Base-by-base conservation (phyloP, 768 basidiomycete species). In the Roridomyces roridus region DNA sequence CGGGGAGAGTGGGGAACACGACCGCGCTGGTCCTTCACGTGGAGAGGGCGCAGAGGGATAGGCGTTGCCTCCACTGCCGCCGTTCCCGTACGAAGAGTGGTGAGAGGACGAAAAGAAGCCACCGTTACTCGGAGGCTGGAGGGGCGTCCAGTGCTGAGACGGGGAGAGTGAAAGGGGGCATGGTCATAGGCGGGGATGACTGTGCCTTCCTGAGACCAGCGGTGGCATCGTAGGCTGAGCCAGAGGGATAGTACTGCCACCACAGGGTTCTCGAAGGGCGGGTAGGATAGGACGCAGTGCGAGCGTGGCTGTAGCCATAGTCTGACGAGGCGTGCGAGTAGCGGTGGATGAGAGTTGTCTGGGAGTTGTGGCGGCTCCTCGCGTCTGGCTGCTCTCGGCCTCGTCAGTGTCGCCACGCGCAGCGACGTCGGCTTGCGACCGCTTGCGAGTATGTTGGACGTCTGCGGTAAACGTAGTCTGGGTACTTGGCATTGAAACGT, bases 391-490 rank as follows among this genome's bases (percentile, higher is more conserved):
- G 56, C 59, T 61, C 18, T 50, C 48, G 8, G 56, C 47, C 35
- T 55, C 50, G 51, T 59, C 64, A 11, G 56, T 51, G 29, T 39
- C 62, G 20, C 24, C 41, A 39, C 54, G 60, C 17, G 46, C 39
- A 12, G 47, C 34, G 25, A 47, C 60, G 41, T 80, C 77, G 23
- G 66, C 54, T 78, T 78, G 46, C 81, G 73, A 34, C 75, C n/a
- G 72, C 64, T 85, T 89, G 65, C 92, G 85, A 51, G 89, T 89
- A 69, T 94, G 92, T 94, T 23, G 92, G 92, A 46, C 92, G 82
- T 48, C 92, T 85, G 65, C 87, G 85, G 77, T 94, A 94, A 41
- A 94, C 91, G 64, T 94, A 94, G 80, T 93, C 91, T 15, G 92
- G 92, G 72, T 93, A 94, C 68, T 86, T 89, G 21, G 81, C 74